phyloP scores from a whole-genome alignment of 2,329 filamentous ascomycete species.

The Arthrobotrys entomopaga region DNA sequence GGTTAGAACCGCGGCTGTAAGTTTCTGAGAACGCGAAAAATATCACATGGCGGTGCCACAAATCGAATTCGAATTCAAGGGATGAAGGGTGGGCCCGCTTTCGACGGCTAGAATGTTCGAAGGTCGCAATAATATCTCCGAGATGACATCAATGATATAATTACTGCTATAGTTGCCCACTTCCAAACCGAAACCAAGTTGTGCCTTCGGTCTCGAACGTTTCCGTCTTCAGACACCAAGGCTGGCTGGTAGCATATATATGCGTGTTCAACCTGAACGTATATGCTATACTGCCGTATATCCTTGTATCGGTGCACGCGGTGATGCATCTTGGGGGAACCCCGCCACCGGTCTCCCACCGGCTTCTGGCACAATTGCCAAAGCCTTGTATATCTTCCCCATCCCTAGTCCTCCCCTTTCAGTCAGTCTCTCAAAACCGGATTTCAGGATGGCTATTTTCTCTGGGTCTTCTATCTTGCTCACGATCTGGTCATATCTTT shows the following conservation, averaged over 20 bases:
- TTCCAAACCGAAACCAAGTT: neutral
- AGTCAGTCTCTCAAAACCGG: slow-evolving; percentile 80
- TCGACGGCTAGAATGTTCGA: slow-evolving; percentile 37
- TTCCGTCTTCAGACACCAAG: neutral
- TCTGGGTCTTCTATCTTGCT: slow-evolving; percentile 65
- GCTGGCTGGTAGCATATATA: no score
- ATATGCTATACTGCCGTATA: neutral
- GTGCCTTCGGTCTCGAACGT: neutral
- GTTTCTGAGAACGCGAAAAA: slow-evolving; percentile 43
- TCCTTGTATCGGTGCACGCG: neutral
- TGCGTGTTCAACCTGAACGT: neutral
- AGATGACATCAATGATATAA: neutral
- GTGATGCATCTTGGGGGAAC: slow-evolving; percentile 65
- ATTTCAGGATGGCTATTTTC: slow-evolving; percentile 72
- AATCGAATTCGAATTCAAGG: no score
- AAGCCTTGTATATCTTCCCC: slow-evolving; percentile 92
- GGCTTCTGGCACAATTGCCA: slow-evolving; percentile 88
- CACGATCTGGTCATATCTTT: slow-evolving; percentile 76
- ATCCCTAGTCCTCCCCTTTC: slow-evolving; percentile 84
- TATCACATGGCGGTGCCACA: slow-evolving; percentile 55
- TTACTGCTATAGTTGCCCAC: neutral
- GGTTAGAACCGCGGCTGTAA: slow-evolving; percentile 41
- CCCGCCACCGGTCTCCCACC: slow-evolving; percentile 82
- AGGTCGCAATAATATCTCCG: neutral
- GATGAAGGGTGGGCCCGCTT: slow-evolving; percentile 14